phyloP scores from a whole-genome alignment of 306 rosid genomes.

The Quercus dentata region DNA sequence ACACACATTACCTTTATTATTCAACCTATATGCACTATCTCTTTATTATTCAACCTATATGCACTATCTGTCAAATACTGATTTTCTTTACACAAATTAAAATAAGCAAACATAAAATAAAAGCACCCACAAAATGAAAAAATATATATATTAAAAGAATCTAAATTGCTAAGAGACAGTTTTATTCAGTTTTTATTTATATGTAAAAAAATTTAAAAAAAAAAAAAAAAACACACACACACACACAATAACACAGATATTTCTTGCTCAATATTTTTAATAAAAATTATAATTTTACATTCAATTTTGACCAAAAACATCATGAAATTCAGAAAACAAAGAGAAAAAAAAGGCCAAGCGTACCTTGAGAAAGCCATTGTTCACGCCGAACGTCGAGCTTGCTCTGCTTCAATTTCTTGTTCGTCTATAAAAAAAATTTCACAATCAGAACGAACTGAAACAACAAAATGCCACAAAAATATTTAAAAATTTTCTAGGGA shows the following conservation, averaged over 20 bases:
- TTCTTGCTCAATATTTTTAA: background rate
- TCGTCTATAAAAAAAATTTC: conserved; percentile 26
- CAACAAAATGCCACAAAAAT: background rate
- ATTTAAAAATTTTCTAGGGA: background rate
- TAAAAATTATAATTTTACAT: no score
- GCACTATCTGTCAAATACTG: background rate
- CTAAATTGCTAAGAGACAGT: no score
- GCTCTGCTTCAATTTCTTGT: conserved; percentile 60
- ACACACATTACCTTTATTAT: background rate
- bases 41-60: background rate
- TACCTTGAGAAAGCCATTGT: conserved; percentile 70
- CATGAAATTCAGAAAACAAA: background rate
- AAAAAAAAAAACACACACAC: no score
- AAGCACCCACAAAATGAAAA: background rate
- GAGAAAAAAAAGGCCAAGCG: background rate
- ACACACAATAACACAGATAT: background rate
- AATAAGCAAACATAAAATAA: background rate
- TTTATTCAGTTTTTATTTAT: background rate
- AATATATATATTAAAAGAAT: background rate
- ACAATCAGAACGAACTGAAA: background rate
- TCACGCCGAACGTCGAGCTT: conserved; percentile 71
- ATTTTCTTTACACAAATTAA: background rate
- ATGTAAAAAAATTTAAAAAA: no score
- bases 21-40: background rate
- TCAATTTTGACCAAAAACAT: background rate